Evolutionary conservation across 177 flowering plant genomes (phyloP), one percentile per base, ranked within the genome.

Genomic region (Vitis hybrid): DNA sequence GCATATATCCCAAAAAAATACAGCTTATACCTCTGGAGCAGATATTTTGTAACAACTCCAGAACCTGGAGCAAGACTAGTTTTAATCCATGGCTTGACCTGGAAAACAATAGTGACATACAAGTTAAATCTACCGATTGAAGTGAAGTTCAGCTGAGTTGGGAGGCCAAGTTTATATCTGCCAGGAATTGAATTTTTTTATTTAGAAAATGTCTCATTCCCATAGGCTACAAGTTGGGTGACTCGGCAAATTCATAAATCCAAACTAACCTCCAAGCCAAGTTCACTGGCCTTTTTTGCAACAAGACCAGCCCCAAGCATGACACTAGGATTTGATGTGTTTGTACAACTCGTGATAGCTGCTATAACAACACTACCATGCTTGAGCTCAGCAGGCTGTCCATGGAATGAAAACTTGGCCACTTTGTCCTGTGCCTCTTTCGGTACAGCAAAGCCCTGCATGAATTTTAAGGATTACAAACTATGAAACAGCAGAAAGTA

Each of bases 51-150:
- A 59, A 94, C 98, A 77, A 92, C 98, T 71, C 98, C 97, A 44
- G 97, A 94, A 28, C 98, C 98, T 54, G 98, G 98, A 50, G 98
- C 97, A 78, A 94, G 97, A 79, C 97, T 92, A 67, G 98, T 92
- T 82, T 94, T 94, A 11, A 94, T 70, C 98, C 98, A 94, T 75
- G 98, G 98, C 78, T 92, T 94, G 64, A 94, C 98, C 98, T 94
- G 85, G 58, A 22, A 18, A 70, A 63, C 28, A 38, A 70, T 52
- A 5, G 31, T 9, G 44, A 15, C 33, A 59, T 59, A 24, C 5
- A 38, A 18, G 59, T 13, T 38, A 38, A 38, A 28, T 28, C 47
- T 38, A 38, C 9, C 47, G 47, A 65, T 65, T 49, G 49, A 15
- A 28, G 51, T 4, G 38, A 9, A 9, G 44, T 68, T 2, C 44